Conservation (phyloP, 2,329 filamentous ascomycete species). For the Monosporascus sp. region DNA sequence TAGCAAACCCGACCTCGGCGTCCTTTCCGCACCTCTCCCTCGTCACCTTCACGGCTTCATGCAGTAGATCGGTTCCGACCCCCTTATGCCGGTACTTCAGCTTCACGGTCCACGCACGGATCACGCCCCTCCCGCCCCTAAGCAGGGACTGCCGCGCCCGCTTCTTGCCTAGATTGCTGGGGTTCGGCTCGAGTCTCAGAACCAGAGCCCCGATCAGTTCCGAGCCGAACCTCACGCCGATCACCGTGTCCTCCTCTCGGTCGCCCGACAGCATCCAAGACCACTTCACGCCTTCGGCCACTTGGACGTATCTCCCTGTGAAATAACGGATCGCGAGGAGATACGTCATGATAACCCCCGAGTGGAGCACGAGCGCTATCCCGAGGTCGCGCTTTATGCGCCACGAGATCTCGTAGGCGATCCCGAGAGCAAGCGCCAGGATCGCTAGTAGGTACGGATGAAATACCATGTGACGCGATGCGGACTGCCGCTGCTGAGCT, state of each 20-base stretch:
- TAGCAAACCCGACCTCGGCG: constrained; percentile 65
- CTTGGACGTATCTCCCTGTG: constrained; percentile 55
- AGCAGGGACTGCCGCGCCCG: constrained; percentile 30
- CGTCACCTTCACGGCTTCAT: constrained; percentile 65
- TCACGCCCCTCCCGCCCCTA: constrained; percentile 60
- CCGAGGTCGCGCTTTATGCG: constrained; percentile 45
- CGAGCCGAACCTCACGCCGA: constrained; percentile 63
- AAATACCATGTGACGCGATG: constrained; percentile 57
- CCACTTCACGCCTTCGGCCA: constrained; percentile 57
- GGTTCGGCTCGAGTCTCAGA: constrained; percentile 53
- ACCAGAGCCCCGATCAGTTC: constrained; percentile 68
- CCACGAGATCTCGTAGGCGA: constrained; percentile 43
- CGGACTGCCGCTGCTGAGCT: constrained; percentile 71
- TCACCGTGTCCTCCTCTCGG: constrained; percentile 48
- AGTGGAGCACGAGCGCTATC: constrained; percentile 51
- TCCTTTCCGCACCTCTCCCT: constrained; percentile 64
- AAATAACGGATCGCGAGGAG: constrained; percentile 57
- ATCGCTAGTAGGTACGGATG: constrained; percentile 52
- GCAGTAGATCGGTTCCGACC: constrained; percentile 66
- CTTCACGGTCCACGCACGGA: constrained; percentile 78
- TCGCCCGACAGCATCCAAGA: constrained; percentile 51
- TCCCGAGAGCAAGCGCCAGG: constrained; percentile 38
- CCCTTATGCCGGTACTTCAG: constrained; percentile 65
- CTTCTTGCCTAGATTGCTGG: constrained; percentile 15
- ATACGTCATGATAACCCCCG: constrained; percentile 58